These are phyloP conservation scores for Phalaenopsis aphrodite DNA, from an alignment of 106 monocot species.

Conservation along the genomic window DNA sequence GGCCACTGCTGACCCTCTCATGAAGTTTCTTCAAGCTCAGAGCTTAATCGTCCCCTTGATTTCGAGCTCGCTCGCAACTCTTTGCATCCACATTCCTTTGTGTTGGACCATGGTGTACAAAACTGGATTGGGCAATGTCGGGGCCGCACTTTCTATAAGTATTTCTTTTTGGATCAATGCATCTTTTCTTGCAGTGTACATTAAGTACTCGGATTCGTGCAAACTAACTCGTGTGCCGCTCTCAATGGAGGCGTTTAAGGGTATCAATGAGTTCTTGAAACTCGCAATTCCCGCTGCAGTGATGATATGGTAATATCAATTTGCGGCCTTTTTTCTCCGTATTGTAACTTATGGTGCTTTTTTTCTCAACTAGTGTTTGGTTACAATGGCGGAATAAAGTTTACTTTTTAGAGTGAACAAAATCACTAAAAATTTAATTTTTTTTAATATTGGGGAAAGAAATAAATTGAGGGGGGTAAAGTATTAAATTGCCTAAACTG, in stretches of 20 bases:
- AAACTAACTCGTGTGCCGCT: constrained; percentile 31
- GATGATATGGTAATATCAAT: constrained; percentile 18
- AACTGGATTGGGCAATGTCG: constrained; percentile 31
- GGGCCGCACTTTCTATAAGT: constrained; percentile 52
- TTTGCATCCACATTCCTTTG: constrained; percentile 24
- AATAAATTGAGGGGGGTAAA: no score
- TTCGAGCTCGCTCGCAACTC: constrained; percentile 4
- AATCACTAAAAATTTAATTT: no score
- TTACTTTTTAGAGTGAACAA: no score
- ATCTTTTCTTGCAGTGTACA: constrained; percentile 34
- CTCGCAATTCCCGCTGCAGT: constrained; percentile 16
- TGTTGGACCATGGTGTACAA: constrained; percentile 61
- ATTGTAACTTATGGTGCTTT: background rate
- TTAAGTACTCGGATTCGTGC: constrained; percentile 42
- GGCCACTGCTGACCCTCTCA: constrained; percentile 17
- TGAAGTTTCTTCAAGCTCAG: constrained; percentile 31
- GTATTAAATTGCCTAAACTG: no score
- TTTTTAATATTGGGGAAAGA: no score
- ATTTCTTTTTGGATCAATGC: constrained; percentile 43
- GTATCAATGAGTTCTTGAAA: constrained; percentile 11
- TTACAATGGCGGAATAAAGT: no score
- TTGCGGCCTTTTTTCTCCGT: background rate
- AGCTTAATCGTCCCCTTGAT: constrained; percentile 16
- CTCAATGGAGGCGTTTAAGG: constrained; percentile 27
- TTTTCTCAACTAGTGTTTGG: background rate